Base-by-base conservation (phyloP, 2,329 filamentous ascomycete species). In the Epichloe gansuensis region DNA sequence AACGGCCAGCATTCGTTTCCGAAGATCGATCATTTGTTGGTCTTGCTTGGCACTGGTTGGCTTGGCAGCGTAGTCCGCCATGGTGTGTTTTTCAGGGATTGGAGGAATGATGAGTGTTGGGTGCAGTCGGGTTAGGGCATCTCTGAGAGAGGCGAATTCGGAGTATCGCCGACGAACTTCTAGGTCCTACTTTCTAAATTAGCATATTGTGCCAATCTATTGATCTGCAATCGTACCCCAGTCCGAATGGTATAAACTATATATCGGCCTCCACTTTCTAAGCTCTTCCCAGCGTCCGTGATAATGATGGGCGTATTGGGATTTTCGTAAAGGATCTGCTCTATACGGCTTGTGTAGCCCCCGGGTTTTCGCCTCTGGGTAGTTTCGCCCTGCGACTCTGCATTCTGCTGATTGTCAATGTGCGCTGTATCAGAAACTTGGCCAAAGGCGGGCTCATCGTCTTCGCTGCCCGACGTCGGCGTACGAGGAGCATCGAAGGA, bases 11-110 rank as follows among this genome's bases (percentile, higher is more conserved):
- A 98, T 98, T 61, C 93, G 87, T 73, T 97, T 97, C 54, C 93
- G 81, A 58, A 97, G 73, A 64, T 98, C 93, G 57, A 98, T 98
- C 45, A 97, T 98, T 55, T 91, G 87, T 53, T 89, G 85, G 65
- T 98, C 94, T 68, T 98, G 91, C 67, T 96, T 98, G 17, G 94
- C 94, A 62, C 91, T 96, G 39, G 93, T 98, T 2, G 94, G 93
- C 61, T 95, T 97, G 31, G 94, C 90, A 15, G 93, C 93, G 65
- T 98, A 98, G 67, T 98, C 93, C 55, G 91, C 91, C 85, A 98
- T 95, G 45, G 89, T 93, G 68, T 98, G 93, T 69, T 98, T 98
- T 71, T 98, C 94, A 23, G 93, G 93, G 62, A 98, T 98, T 3
- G 93, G 93, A 7, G 93, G 94, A 50, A 98, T 87, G 61, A 98